Percentiles rank a stretch among this genome's conserved stretches.
phyloP scores from a whole-genome alignment of 1,139 yeast genomes.

The Cylindricascospora bacillispora region DNA sequence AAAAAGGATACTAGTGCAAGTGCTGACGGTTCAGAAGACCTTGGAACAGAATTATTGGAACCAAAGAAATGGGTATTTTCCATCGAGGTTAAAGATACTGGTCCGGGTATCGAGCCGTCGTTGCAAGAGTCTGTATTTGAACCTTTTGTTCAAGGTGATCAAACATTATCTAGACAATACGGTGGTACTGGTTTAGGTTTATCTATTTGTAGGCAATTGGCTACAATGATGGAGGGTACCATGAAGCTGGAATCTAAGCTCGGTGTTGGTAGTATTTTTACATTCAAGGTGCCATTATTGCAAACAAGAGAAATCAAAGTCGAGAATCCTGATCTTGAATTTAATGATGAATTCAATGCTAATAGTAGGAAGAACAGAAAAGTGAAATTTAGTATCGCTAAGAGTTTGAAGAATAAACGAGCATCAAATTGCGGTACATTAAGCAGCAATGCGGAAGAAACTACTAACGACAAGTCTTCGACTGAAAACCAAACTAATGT shows the following conservation, averaged over 20 bases:
- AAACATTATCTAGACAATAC: conserved; percentile 76
- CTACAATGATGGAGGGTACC: conserved; percentile 79
- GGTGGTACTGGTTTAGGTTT: conserved; percentile 96
- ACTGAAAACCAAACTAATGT: not conserved
- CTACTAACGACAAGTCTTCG: not conserved
- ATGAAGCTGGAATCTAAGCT: conserved; percentile 54
- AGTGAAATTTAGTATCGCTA: conserved; percentile 29
- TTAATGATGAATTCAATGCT: conserved; percentile 37
- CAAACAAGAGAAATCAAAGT: conserved; percentile 50
- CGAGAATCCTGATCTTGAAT: conserved; percentile 24
- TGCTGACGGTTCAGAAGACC: conserved; percentile 12
- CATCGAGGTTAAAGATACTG: conserved; percentile 75
- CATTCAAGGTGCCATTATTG: conserved; percentile 63
- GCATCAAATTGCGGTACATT: conserved; percentile 2
- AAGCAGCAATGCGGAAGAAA: not conserved
- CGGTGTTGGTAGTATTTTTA: conserved; percentile 73
- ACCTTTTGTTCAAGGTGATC: conserved; percentile 95
- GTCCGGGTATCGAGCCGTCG: conserved; percentile 79
- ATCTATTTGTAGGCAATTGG: conserved; percentile 83
- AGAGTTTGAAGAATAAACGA: conserved; percentile 10
- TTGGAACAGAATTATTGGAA: conserved; percentile 10
- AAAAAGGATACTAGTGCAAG: conserved; percentile 18
- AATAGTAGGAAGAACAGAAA: conserved; percentile 30
- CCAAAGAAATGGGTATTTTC: conserved; percentile 30
- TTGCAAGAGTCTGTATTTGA: conserved; percentile 80